Base-by-base conservation (phyloP, 805 yeast species). In the Candida yuanshanica region DNA sequence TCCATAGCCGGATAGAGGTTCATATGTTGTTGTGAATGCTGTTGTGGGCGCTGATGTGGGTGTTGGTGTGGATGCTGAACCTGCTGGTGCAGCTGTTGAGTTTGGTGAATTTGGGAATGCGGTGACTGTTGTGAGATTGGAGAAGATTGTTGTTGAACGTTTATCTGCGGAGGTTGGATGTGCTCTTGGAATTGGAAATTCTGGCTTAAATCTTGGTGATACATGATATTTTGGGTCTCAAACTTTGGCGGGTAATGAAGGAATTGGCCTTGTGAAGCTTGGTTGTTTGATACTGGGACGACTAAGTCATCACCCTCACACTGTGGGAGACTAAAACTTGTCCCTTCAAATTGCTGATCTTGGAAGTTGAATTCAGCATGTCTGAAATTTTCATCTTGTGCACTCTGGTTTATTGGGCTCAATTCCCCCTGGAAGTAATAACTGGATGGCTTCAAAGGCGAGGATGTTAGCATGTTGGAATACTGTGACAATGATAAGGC, bases 91-190 rank as follows among this genome's bases (percentile, higher is more conserved):
- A 24, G 25, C 14, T 44, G 43, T 20, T 37, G 47, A 23, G 39
- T 37, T 31, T 79, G 81, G 51, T 81, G 85, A 36, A 72, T 11
- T 13, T 25, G 23, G 12, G 27, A 40, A 17, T 29, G 38, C n/a
- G 23, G 43, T 13, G 24, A 26, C 21, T 32, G 40, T n/a, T 20
- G 31, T 16, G 34, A 20, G 23, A 37, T 18, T 21, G 31, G 39
- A 13, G 36, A 35, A 13, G 36, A 37, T 23, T 35, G 36, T 5
- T 18, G 36, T 32, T 38, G 41, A 9, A 29, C 42, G 35, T 36
- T 41, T 24, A 24, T 38, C 12, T 37, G 42, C 16, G 43, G 48
- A 14, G 38, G 47, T 27, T 45, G 51, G 17, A 36, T 35, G 31
- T 80, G 82, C 16, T 26, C 32, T 32, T 44, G 44, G 29, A 21